Conservation (phyloP, 495 filamentous ascomycete genomes). For the Daldinia concentrica region DNA sequence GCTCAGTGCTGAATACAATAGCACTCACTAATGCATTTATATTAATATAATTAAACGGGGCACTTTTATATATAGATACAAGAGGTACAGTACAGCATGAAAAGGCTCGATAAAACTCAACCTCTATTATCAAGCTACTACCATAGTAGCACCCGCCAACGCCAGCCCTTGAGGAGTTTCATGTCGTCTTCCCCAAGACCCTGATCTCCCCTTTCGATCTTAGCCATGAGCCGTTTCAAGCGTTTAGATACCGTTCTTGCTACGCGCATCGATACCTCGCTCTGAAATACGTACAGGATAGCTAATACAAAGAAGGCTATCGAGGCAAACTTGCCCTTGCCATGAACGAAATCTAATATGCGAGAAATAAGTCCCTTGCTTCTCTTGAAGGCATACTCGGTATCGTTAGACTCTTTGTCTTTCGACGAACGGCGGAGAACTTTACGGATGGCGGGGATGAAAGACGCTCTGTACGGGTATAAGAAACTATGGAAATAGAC, state of each 20-base stretch:
- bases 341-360: constrained; percentile 49
- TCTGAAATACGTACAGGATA: constrained; percentile 58
- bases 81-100: not conserved
- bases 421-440: constrained; percentile 51
- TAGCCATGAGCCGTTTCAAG: constrained; percentile 52
- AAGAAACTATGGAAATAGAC: not conserved
- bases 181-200: constrained; percentile 53
- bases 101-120: not conserved
- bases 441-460: constrained; percentile 54
- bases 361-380: constrained; percentile 54
- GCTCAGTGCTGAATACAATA: not conserved
- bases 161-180: constrained; percentile 54
- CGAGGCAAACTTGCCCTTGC: constrained; percentile 52
- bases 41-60: not conserved
- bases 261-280: constrained; percentile 57
- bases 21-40: not conserved
- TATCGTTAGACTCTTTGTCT: constrained; percentile 49
- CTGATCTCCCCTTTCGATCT: constrained; percentile 54
- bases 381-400: constrained; percentile 58
- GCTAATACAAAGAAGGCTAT: constrained; percentile 59
- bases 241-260: constrained; percentile 52
- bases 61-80: not conserved
- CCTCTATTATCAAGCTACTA: constrained; percentile 8
- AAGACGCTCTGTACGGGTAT: constrained; percentile 45
- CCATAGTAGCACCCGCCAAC: constrained; percentile 58